Percentiles rank a stretch among this genome's conserved stretches.
Conservation (phyloP, 495 filamentous ascomycete genomes). For the Podospora bellae-mahoneyi region DNA sequence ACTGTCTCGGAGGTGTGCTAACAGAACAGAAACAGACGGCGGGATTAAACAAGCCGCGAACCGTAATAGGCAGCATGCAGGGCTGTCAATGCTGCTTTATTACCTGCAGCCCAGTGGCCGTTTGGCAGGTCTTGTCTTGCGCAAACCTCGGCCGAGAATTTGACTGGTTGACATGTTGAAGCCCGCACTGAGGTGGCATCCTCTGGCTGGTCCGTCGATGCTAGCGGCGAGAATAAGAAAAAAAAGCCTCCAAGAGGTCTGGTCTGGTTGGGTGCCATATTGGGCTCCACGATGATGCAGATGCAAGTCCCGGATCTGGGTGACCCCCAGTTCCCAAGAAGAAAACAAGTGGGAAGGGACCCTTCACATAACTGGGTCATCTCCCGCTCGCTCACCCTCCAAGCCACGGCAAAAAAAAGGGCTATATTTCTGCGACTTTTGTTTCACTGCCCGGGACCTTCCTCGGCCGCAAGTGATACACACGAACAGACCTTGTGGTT, state of each 20-base stretch:
- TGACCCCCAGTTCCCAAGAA: neutral
- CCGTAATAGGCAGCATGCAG: neutral
- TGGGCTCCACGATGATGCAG: conserved; percentile 6
- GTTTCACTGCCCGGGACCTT: neutral
- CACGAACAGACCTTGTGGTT: neutral
- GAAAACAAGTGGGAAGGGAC: neutral
- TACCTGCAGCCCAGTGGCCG: conserved; percentile 8
- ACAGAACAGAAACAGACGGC: neutral
- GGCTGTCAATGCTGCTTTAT: conserved; percentile 9
- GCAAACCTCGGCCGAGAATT: neutral
- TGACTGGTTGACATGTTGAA: conserved; percentile 4
- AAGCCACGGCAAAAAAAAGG: neutral
- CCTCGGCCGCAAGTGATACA: neutral
- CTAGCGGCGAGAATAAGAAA: conserved; percentile 8
- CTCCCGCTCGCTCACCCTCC: neutral
- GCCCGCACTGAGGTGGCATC: conserved; percentile 25
- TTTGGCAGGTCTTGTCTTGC: conserved; percentile 9
- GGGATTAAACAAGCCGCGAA: neutral
- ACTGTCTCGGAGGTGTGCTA: neutral
- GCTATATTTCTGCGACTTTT: neutral
- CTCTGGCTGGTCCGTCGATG: conserved; percentile 19
- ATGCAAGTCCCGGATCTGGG: conserved; percentile 6
- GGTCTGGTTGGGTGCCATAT: neutral
- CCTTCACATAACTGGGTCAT: neutral
- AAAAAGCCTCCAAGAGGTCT: neutral